Conservation (phyloP, 768 basidiomycete species). For the Boletus pseudopeckii region DNA sequence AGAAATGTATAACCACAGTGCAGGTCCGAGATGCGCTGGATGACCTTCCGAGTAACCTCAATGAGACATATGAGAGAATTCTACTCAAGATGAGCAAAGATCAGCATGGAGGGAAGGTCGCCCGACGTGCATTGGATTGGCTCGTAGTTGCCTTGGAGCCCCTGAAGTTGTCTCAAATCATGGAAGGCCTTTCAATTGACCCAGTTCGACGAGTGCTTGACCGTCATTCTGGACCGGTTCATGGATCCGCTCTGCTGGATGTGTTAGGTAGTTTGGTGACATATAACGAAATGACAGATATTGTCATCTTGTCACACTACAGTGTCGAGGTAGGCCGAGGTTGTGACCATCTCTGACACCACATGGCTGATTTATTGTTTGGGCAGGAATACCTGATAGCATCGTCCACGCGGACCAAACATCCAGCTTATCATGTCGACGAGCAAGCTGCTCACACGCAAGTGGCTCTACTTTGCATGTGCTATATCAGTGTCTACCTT, state of each 20-base stretch:
- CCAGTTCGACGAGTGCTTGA: background rate
- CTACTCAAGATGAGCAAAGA: background rate
- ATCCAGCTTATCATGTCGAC: background rate
- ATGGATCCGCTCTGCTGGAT: conserved; percentile 3
- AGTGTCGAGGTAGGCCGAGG: conserved; percentile 9
- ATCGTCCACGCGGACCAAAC: background rate
- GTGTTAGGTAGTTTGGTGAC: background rate
- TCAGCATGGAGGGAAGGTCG: background rate
- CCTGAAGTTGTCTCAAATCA: conserved; percentile 2
- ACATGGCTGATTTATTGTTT: background rate
- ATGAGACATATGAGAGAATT: conserved; percentile 8
- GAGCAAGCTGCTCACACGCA: background rate
- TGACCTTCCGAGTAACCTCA: conserved; percentile 1
- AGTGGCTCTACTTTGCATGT: conserved; percentile 3
- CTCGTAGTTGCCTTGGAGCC: conserved; percentile 8
- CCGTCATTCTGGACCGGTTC: background rate
- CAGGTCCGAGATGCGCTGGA: background rate
- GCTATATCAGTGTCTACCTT: background rate
- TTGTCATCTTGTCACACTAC: conserved; percentile 9
- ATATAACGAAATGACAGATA: background rate
- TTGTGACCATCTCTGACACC: background rate
- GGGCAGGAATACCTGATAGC: conserved; percentile 7
- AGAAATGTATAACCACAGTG: background rate
- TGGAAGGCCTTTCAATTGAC: conserved; percentile 8
- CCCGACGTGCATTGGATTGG: conserved; percentile 4